Base-by-base conservation (phyloP, 495 filamentous ascomycete species). In the Hypoxylon lienhwacheense region DNA sequence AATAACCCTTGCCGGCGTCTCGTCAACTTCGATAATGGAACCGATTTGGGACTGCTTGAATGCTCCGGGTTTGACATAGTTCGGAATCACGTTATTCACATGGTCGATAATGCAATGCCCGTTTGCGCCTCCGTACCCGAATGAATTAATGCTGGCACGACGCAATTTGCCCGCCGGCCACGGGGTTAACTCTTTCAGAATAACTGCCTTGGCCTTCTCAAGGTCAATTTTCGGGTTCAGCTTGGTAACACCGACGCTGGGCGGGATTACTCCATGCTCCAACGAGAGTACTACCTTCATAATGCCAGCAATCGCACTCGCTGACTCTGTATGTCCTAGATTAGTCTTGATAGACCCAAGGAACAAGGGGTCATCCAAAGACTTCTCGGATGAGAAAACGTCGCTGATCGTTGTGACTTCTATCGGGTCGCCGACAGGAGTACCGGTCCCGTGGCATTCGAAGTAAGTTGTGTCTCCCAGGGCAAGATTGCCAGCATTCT, bases 401-500 rank as follows among this genome's bases (percentile, higher is more conserved):
- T 21, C 28, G 3, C 33, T 32, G 5, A 46, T 12, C 1, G 53
- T 45, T 2, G 31, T 8, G 1, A 52, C 55, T 26, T 58, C 85
- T 6, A 80, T 67, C 0, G 82, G 82, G 52, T 87, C 85, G 0
- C 83, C 83, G 0, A 73, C 76, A 2, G 59, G 66, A 0, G 84
- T 86, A 0, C 83, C 83, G 0, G 81, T 85, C 1, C 80, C 77
- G 36, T 79, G 73, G 1, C 68, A 73, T 55, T 82, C 79, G 10
- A 79, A 69, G 45, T 79, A 83, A 0, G 49, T 59, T 28, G 70
- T 73, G 57, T 76, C 65, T 1, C 48, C 16, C 0, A 65, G 65
- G 52, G 72, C 60, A 1, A 84, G 40, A 3, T 20, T 24, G n/a
- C 52, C 52, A 7, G 46, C 54, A 5, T 50, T 51, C 0, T 49